phyloP scores from a whole-genome alignment of 2,329 filamentous ascomycete genomes.

The Rhinocladiella similis region DNA sequence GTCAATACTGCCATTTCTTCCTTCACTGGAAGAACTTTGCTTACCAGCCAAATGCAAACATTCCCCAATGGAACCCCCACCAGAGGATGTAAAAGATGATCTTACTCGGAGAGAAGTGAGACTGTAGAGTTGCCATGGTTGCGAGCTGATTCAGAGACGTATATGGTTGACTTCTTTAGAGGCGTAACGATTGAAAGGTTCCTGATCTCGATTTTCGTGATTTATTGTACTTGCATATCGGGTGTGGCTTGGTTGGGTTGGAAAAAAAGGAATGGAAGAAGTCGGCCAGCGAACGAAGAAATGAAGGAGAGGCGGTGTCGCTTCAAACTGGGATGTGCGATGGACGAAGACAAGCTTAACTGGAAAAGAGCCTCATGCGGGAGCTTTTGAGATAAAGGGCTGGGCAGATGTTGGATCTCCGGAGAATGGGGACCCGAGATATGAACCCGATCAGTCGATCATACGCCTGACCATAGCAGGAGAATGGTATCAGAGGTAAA shows the following conservation, averaged over 20 bases:
- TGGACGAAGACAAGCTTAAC: conserved; percentile 6
- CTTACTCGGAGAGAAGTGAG: conserved; percentile 51
- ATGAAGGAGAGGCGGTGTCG: conserved; percentile 7
- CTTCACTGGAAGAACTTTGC: conserved; percentile 33
- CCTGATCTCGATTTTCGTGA: neutral
- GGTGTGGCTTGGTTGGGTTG: neutral
- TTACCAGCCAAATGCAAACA: conserved; percentile 88
- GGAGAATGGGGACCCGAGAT: conserved; percentile 19
- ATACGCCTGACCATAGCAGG: conserved; percentile 14
- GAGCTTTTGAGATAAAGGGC: conserved; percentile 21
- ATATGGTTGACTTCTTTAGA: neutral
- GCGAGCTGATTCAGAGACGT: neutral
- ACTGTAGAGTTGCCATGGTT: conserved; percentile 25
- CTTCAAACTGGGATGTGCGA: neutral
- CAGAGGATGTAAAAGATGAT: conserved; percentile 79
- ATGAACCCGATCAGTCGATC: conserved; percentile 16
- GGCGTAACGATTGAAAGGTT: neutral
- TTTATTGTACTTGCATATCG: neutral
- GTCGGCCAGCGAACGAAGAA: conserved; percentile 3
- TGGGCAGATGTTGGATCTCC: conserved; percentile 5
- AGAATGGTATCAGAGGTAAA: conserved; percentile 22
- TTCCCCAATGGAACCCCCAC: conserved; percentile 72
- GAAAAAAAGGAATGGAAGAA: conserved; percentile 1
- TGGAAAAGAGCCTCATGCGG: conserved; percentile 9
- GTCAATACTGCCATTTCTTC: conserved; percentile 23